Conservation (phyloP, 305 asterid genomes). For the Fraxinus nigra region DNA sequence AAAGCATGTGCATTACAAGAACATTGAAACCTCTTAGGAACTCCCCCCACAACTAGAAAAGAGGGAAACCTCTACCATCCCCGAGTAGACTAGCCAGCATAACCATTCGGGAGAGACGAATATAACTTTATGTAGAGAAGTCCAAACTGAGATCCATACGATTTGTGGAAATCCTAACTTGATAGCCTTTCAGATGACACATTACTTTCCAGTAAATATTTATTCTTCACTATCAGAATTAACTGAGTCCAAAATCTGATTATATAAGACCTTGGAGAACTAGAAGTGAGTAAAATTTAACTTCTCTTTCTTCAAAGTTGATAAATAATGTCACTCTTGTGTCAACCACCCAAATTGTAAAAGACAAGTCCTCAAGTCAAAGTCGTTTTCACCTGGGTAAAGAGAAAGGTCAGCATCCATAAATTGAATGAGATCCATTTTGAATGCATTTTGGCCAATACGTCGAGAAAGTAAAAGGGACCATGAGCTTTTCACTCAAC, state of each 20-base stretch:
- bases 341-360: not conserved
- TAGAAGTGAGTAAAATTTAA: not conserved
- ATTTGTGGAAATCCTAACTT: not conserved
- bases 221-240: not conserved
- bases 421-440: not conserved
- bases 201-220: not conserved
- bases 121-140: not conserved
- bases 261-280: not conserved
- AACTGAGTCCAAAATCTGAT: not conserved
- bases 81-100: not conserved
- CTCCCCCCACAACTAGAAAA: not conserved
- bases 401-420: not conserved
- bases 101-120: not conserved
- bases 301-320: not conserved
- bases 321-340: not conserved
- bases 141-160: not conserved
- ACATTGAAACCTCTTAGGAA: not conserved
- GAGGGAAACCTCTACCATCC: not conserved
- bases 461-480: not conserved
- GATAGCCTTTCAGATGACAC: not conserved
- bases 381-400: not conserved
- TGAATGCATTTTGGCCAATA: not conserved
- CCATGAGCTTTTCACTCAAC: not conserved
- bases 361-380: not conserved
- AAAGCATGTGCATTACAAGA: not conserved